Percentiles rank a stretch among this genome's conserved stretches.
These are phyloP conservation scores for Elymus sibiricus DNA, from an alignment of 176 grass and related monocot species.

Conservation along the genomic window DNA sequence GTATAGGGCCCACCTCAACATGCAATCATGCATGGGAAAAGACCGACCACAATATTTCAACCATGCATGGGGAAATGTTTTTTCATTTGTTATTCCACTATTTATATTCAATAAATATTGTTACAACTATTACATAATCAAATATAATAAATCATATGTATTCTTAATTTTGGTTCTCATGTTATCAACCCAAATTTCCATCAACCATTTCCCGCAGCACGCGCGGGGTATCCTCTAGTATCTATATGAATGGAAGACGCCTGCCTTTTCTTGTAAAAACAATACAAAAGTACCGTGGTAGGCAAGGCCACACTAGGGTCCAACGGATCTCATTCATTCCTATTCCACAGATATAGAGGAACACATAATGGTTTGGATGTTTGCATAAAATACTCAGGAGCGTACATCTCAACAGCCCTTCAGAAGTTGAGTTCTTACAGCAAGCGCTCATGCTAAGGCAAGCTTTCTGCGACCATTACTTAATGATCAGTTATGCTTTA, in stretches of 20 bases:
- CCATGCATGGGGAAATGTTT: too few species aligned
- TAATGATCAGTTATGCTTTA: constrained; percentile 8
- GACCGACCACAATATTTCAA: too few species aligned
- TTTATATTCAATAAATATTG: too few species aligned
- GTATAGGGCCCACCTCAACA: too few species aligned
- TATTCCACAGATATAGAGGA: constrained; percentile 63
- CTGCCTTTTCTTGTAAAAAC: neutral
- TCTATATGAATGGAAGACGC: neutral
- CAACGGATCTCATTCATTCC: neutral
- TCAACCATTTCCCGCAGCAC: too few species aligned
- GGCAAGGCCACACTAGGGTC: neutral
- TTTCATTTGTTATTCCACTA: too few species aligned
- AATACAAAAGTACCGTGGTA: neutral
- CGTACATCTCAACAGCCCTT: constrained; percentile 44
- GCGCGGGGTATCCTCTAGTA: too few species aligned
- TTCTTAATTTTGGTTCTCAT: too few species aligned
- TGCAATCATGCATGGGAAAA: too few species aligned
- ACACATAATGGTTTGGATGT: constrained; percentile 63
- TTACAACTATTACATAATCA: too few species aligned
- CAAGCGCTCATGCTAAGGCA: constrained; percentile 94
- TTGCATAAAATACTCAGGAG: constrained; percentile 81
- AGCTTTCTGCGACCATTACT: constrained; percentile 11
- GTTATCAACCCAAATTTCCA: neutral
- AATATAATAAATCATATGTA: too few species aligned
- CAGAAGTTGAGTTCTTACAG: constrained; percentile 72